Base-by-base conservation (phyloP, 306 rosid species). In the Sophora flavescens region DNA sequence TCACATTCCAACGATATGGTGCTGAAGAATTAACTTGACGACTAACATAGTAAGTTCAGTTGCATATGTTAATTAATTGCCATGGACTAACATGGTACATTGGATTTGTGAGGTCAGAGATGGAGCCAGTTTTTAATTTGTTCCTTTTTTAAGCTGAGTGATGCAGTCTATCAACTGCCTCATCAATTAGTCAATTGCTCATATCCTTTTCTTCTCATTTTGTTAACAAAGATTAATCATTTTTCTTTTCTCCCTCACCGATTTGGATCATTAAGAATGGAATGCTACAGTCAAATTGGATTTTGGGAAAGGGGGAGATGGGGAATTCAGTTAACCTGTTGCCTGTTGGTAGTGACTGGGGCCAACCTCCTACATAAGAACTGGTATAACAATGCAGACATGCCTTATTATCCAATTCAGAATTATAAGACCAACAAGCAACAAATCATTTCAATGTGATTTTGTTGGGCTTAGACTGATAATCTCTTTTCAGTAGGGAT, bases 121-220 rank as follows among this genome's bases (percentile, higher is more conserved):
- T 50, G 8, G 17, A 14, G 17, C 18, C 18, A 5, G 18, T 50
- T 50, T 4, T 50, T 50, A 14, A 44, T 50, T 50, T 50, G 16
- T 50, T 13, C 16, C 47, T 50, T 14, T 14, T 50, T 50, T 50
- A 4, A 50, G 54, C 8, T 14, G 8, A 50, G 54, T 50, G 54
- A 14, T 50, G 18, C 7, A 4, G 54, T 50, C 18, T 13, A 14
- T 14, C 5, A 4, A 5, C 54, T 28, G n/a, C 38, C 8, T 33
- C 68, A 35, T 62, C 47, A 62, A 35, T 62, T 12, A 62, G 5
- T 35, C 28, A 62, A 14, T 62, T 62, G 26, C 45, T 35, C 45
- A 35, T 8, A 3, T 62, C 16, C 41, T 30, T 59, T 30, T 30
- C 41, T 59, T 30, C 17, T 59, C 41, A n/a, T 28, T 28, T 14